Percentiles rank a stretch among this genome's conserved stretches.
Evolutionary conservation across 73 alveolate genomes (phyloP).

Genomic region (Blepharisma stoltei): DNA sequence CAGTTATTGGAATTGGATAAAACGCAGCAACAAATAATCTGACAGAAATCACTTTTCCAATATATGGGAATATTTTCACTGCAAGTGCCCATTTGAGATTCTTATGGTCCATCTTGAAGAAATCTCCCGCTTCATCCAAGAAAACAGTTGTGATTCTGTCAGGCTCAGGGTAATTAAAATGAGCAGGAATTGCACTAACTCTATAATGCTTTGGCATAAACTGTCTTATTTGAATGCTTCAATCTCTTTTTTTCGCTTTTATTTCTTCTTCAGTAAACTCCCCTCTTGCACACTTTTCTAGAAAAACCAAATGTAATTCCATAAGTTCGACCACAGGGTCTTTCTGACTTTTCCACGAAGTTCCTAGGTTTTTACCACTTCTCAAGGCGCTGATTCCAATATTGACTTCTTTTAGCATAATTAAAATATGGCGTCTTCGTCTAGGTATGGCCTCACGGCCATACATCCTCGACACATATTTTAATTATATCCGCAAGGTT

Average conservation of each 20-base stretch:
- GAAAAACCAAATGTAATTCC: conserved; percentile 30
- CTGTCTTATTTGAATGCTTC: conserved; percentile 32
- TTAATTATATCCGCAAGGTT: too few relatives aligned
- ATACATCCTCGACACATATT: too few relatives aligned
- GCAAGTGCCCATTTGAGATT: conserved; percentile 48
- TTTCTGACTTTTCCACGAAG: conserved; percentile 37
- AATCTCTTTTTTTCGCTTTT: neutral
- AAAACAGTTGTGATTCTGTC: conserved; percentile 42
- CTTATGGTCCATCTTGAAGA: conserved; percentile 37
- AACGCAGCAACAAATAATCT: conserved; percentile 43
- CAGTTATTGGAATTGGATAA: conserved; percentile 30
- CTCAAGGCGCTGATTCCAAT: conserved; percentile 40
- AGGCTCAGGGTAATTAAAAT: conserved; percentile 48
- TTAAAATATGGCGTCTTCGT: too few relatives aligned
- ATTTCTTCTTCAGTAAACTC: conserved; percentile 28
- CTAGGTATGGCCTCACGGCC: too few relatives aligned
- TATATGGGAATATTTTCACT: conserved; percentile 40
- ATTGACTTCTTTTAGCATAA: conserved; percentile 48
- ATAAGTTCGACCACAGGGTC: conserved; percentile 8
- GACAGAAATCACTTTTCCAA: conserved; percentile 36
- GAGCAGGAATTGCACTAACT: conserved; percentile 41
- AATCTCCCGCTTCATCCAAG: conserved; percentile 40
- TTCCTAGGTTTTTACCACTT: conserved; percentile 37
- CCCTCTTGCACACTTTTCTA: conserved; percentile 42
- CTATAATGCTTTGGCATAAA: conserved; percentile 45